Evolutionary conservation across 139 green algal species (phyloP).

Genomic region (Picochlorum sp.): DNA sequence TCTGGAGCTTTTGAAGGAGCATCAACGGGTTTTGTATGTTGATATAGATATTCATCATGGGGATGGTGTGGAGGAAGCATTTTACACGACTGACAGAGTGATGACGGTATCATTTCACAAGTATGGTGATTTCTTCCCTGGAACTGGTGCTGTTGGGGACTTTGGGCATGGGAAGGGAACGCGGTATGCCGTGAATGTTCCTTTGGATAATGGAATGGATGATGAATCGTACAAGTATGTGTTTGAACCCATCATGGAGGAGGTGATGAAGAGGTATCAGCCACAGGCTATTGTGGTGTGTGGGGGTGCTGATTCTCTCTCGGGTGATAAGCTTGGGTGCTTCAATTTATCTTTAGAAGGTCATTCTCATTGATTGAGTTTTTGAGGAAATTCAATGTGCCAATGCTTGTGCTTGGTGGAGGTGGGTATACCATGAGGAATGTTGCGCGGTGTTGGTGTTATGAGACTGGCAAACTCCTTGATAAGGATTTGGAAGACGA

Average conservation of each 20-base stretch:
- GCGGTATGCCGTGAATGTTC: conserved; percentile 91
- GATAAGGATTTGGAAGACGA: conserved; percentile 72
- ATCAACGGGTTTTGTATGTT: conserved; percentile 43
- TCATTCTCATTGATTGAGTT: conserved; percentile 94
- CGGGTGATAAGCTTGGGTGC: conserved; percentile 93
- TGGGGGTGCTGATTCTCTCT: conserved; percentile 88
- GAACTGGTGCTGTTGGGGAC: conserved; percentile 76
- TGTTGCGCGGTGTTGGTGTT: conserved; percentile 95
- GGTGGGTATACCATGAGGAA: conserved; percentile 98
- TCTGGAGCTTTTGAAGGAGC: conserved; percentile 88
- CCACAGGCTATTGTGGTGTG: conserved; percentile 95
- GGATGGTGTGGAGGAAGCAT: conserved; percentile 97
- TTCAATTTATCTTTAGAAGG: conserved; percentile 95
- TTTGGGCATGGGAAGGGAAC: conserved; percentile 69
- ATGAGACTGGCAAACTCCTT: conserved; percentile 88
- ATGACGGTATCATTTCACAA: conserved; percentile 94
- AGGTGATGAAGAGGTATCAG: conserved; percentile 95
- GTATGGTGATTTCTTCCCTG: conserved; percentile 98
- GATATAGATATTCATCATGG: conserved; percentile 88
- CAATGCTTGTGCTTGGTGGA: conserved; percentile 90
- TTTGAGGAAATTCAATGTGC: conserved; percentile 83
- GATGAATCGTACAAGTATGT: conserved; percentile 85
- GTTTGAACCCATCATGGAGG: conserved; percentile 85
- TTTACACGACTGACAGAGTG: conserved; percentile 95
- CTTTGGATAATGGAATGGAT: conserved; percentile 90